A percentile compares a stretch with the other conserved stretches of the same genome.
Conservation (phyloP, 2,329 filamentous ascomycete species). For the Incumbomyces delicatus region DNA sequence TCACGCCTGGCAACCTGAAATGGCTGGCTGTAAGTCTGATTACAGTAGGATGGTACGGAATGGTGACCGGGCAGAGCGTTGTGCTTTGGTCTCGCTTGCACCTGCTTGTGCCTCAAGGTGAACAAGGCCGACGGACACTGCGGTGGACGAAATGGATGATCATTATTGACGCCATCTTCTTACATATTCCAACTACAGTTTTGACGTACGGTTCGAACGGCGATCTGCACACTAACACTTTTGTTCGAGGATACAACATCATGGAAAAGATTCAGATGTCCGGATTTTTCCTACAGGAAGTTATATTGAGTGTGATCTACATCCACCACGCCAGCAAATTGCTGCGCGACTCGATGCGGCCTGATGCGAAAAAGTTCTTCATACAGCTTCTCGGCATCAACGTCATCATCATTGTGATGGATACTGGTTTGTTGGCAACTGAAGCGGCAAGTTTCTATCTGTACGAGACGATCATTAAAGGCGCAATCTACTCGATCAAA, state of each 20-base stretch:
- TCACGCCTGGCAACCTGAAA: constrained; percentile 22
- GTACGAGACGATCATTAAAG: constrained; percentile 39
- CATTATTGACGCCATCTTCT: constrained; percentile 32
- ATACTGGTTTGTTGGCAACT: constrained; percentile 33
- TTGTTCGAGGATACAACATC: constrained; percentile 31
- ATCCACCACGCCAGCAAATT: constrained; percentile 46
- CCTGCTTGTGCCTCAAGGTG: constrained; percentile 28
- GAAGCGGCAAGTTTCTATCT: constrained; percentile 37
- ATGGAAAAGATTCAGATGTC: constrained; percentile 50
- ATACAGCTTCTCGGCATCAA: constrained; percentile 42
- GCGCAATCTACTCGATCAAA: constrained; percentile 40
- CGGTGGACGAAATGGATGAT: constrained; percentile 38
- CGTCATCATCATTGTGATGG: constrained; percentile 38
- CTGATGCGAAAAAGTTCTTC: constrained; percentile 36
- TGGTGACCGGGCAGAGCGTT: constrained; percentile 41
- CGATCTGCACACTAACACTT: constrained; percentile 16
- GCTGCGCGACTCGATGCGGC: constrained; percentile 36
- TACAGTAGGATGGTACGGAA: constrained; percentile 37
- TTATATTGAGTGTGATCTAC: constrained; percentile 44
- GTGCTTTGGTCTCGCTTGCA: constrained; percentile 44
- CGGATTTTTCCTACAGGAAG: constrained; percentile 47
- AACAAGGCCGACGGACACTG: constrained; percentile 29
- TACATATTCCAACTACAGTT: constrained; percentile 38
- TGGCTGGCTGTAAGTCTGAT: constrained; percentile 35
- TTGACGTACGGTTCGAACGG: constrained; percentile 35